These are phyloP conservation scores for Cupressus sempervirens DNA, from an alignment of 75 land plant genomes.

Conservation along the genomic window DNA sequence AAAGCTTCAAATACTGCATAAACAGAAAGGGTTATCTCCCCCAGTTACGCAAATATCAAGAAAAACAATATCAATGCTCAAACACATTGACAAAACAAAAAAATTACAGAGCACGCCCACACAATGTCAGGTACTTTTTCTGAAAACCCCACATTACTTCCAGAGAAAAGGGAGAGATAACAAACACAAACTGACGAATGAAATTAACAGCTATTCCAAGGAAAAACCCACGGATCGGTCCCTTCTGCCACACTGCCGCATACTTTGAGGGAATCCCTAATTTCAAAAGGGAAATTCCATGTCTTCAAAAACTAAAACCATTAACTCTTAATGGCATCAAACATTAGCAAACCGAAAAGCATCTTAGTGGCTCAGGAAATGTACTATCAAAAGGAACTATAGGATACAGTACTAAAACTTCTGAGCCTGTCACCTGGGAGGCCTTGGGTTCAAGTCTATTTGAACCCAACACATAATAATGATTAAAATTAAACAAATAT, in stretches of 20 bases:
- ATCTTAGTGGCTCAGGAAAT: background rate
- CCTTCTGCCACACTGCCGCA: background rate
- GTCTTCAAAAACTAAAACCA: background rate
- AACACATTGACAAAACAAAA: background rate
- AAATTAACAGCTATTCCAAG: background rate
- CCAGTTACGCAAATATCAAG: background rate
- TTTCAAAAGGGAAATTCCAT: background rate
- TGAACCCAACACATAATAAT: no score
- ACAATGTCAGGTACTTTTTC: background rate
- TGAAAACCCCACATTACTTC: background rate
- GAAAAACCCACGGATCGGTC: background rate
- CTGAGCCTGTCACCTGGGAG: no score
- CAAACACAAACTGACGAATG: background rate
- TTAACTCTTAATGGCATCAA: background rate
- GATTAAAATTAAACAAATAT: no score
- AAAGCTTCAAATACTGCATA: background rate
- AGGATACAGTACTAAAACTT: background rate
- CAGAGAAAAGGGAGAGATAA: background rate
- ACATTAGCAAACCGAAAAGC: background rate
- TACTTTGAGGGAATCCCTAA: background rate
- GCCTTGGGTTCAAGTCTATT: no score
- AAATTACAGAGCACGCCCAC: constrained; percentile 3
- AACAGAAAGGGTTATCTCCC: background rate
- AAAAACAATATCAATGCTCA: background rate
- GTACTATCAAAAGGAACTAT: background rate